Evolutionary conservation across 2,329 filamentous ascomycete species (phyloP), one percentile per base, ranked within the genome.

Genomic region (Cylindrodendrum hubeiense): DNA sequence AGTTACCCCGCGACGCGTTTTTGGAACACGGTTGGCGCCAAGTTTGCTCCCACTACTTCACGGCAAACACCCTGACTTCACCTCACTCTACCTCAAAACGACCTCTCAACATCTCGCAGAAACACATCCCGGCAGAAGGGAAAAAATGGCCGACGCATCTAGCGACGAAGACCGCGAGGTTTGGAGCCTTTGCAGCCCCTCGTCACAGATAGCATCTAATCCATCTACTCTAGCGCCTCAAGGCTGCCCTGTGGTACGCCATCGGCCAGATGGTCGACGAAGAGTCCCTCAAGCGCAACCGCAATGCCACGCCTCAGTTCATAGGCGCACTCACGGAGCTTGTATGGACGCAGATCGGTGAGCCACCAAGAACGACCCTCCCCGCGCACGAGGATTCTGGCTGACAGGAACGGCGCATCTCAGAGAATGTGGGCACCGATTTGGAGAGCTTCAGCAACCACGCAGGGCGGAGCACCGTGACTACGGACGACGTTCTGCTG

Each of bases 261-360:
- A 88, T 97, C 65, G 93, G 93, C 70, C 92, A 94, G 77, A 95
- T 97, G 65, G 93, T 97, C 68, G 95, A 98, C 78, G 90, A 95
- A 70, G 92, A 97, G 77, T 91, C 90, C 12, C 67, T 82, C 30
- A 72, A 73, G 17, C 77, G 79, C 58, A 80, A 93, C 76, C 87
- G 93, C 68, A 98, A 97, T 79, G 93, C 95, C 7, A 97, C 95
- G 26, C 93, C 93, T 2, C 94, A 97, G 75, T 97, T 97, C 79
- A 97, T 97, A 71, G 94, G 91, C 9, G 91, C 92, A 0, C 79
- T 97, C 75, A 96, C 93, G 1, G 94, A 97, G 79, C 88, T 97
- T 79, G 91, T 95, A 8, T 97, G 93, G 90, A 87, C 90, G 1
- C 94, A 97, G 71, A 92, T 97, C 55, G 92, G 94, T 95, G 60